phyloP scores from a whole-genome alignment of 1,284 basidiomycete species.

The Cutaneotrichosporon dermatis region DNA sequence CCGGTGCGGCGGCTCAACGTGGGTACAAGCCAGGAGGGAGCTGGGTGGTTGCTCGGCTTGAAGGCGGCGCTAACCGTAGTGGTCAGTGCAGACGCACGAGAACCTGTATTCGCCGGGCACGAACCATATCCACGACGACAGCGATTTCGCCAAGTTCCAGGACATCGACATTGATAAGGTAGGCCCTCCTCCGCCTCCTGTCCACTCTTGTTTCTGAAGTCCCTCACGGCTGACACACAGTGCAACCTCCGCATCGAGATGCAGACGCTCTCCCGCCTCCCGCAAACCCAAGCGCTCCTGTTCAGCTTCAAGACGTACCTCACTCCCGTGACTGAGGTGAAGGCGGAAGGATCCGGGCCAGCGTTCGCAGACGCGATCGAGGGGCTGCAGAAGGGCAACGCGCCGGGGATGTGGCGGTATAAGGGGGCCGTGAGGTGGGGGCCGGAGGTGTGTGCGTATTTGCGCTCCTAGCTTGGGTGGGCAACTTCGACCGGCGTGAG shows the following conservation, averaged over 20 bases:
- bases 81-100: slow-evolving; percentile 15
- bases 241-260: slow-evolving; percentile 13
- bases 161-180: slow-evolving; percentile 7
- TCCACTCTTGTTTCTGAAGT: too few relatives aligned
- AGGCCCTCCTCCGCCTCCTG: too few relatives aligned
- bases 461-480: slow-evolving; percentile 1
- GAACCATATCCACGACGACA: slow-evolving; percentile 8
- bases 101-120: slow-evolving; percentile 1
- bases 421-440: slow-evolving; percentile 17
- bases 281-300: slow-evolving; percentile 6
- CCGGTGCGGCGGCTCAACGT: slow-evolving; percentile 12
- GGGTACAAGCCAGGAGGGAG: background rate
- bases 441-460: slow-evolving; percentile 4
- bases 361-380: slow-evolving; percentile 17
- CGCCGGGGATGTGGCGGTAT: slow-evolving; percentile 17
- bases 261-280: slow-evolving; percentile 17
- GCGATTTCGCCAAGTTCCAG: background rate
- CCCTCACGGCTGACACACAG: background rate
- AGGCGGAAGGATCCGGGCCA: slow-evolving; percentile 10
- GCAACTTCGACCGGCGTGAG: too few relatives aligned
- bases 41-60: too few relatives aligned
- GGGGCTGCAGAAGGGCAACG: slow-evolving; percentile 16
- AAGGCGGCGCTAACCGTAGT: background rate
- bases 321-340: slow-evolving; percentile 8
- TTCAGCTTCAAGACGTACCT: slow-evolving; percentile 20